Conservation (phyloP, 1,284 basidiomycete species). For the Cryptococcus sp. region DNA sequence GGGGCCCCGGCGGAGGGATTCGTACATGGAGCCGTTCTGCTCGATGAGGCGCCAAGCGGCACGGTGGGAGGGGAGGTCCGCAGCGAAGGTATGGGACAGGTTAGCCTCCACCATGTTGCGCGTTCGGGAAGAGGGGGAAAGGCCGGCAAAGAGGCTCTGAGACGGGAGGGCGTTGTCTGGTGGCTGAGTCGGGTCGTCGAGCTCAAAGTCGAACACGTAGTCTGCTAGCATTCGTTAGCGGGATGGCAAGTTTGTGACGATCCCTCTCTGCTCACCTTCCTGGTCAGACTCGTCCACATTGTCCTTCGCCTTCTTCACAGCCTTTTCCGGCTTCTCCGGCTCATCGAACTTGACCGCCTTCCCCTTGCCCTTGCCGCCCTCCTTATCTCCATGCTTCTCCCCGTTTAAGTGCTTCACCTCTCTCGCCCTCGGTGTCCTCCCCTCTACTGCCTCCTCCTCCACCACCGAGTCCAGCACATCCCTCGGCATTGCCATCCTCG, state of each 20-base stretch:
- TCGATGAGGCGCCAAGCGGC: constrained; percentile 41
- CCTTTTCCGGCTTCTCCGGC: constrained; percentile 14
- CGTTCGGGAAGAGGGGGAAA: constrained; percentile 13
- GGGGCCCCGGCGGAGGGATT: constrained; percentile 12
- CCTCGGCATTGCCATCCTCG: neutral
- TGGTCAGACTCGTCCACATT: constrained; percentile 5
- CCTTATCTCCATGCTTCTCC: constrained; percentile 9
- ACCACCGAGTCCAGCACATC: constrained; percentile 9
- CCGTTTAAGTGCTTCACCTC: constrained; percentile 16
- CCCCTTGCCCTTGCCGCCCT: constrained; percentile 14
- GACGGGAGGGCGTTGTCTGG: neutral
- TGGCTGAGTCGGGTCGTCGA: constrained; percentile 26
- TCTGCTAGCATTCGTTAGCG: constrained; percentile 20
- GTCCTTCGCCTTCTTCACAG: constrained; percentile 8
- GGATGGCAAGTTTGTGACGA: neutral
- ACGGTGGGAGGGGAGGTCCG: constrained; percentile 47
- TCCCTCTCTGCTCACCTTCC: constrained; percentile 14
- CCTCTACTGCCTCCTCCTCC: constrained; percentile 21
- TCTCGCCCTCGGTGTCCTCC: constrained; percentile 23
- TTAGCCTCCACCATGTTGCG: constrained; percentile 43
- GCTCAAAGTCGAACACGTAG: constrained; percentile 49
- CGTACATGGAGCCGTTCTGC: constrained; percentile 27
- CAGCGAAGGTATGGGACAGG: constrained; percentile 45
- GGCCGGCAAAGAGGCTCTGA: neutral
- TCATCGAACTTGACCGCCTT: constrained; percentile 38